Evolutionary conservation across 495 filamentous ascomycete species (phyloP).

Genomic region (Aspergillus funiculosus): DNA sequence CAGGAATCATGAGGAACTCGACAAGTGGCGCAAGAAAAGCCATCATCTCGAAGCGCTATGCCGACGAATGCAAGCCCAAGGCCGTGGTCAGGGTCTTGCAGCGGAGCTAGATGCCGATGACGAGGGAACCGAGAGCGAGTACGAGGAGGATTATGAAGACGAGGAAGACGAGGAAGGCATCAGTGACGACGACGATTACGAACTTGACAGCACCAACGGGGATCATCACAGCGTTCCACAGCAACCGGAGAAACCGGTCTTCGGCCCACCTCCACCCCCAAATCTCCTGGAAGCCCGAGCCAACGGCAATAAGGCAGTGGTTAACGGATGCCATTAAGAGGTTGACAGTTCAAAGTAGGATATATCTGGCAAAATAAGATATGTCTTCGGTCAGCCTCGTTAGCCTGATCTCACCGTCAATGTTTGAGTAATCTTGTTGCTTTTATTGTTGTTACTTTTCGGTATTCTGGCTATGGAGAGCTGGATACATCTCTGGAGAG

Average conservation of each 20-base stretch:
- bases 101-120: constrained; percentile 62
- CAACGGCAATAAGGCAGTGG: constrained; percentile 39
- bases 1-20: constrained; percentile 70
- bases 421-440: no score
- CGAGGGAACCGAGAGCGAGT: constrained; percentile 64
- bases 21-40: constrained; percentile 79
- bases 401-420: no score
- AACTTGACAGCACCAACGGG: constrained; percentile 52
- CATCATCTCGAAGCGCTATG: constrained; percentile 89
- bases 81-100: constrained; percentile 58
- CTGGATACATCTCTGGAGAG: no score
- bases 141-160: constrained; percentile 66
- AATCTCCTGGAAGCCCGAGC: constrained; percentile 42
- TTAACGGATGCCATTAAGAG: constrained; percentile 44
- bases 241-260: constrained; percentile 45
- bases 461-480: no score
- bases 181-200: constrained; percentile 63
- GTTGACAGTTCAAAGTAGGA: neutral
- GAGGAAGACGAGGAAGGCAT: constrained; percentile 68
- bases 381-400: constrained; percentile 7
- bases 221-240: constrained; percentile 23
- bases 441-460: no score
- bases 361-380: neutral
- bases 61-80: constrained; percentile 89
- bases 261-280: constrained; percentile 53